phyloP scores from a whole-genome alignment of 768 basidiomycete species.

The Aureoboletus auriporus region DNA sequence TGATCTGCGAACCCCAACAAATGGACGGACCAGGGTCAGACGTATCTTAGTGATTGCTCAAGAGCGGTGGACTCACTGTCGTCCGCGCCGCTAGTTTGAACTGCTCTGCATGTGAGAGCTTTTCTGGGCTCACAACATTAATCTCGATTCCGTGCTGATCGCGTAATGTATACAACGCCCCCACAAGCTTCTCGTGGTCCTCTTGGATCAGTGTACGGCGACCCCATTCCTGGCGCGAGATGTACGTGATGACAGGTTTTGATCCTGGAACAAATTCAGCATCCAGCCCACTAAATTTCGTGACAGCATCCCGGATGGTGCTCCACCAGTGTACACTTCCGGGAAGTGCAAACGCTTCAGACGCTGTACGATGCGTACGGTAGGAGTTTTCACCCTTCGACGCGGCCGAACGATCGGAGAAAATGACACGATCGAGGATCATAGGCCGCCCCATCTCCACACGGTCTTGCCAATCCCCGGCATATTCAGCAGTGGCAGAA shows the following conservation, averaged over 20 bases:
- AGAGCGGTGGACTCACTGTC: conserved; percentile 53
- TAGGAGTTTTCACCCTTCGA: conserved; percentile 66
- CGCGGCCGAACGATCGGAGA: conserved; percentile 83
- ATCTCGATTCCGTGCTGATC: conserved; percentile 80
- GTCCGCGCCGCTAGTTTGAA: conserved; percentile 77
- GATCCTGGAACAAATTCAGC: conserved; percentile 42
- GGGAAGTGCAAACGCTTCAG: conserved; percentile 69
- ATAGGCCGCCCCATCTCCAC: conserved; percentile 62
- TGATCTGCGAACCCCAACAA: conserved; percentile 49
- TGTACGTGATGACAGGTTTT: conserved; percentile 86
- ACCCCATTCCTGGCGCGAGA: conserved; percentile 87
- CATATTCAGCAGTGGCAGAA: conserved; percentile 73
- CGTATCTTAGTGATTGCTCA: neutral
- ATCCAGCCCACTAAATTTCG: conserved; percentile 64
- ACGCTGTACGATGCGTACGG: conserved; percentile 72
- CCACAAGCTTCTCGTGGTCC: conserved; percentile 77
- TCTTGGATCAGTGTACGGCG: conserved; percentile 73
- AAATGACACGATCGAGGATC: conserved; percentile 82
- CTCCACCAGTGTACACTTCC: conserved; percentile 85
- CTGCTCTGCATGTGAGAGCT: conserved; percentile 76
- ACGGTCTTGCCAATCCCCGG: conserved; percentile 81
- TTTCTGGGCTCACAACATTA: conserved; percentile 82
- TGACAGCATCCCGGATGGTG: conserved; percentile 66
- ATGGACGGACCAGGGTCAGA: neutral
- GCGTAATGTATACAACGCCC: conserved; percentile 64